Conservation (phyloP, 805 yeast genomes). For the Starmerella potacharoeniae region DNA sequence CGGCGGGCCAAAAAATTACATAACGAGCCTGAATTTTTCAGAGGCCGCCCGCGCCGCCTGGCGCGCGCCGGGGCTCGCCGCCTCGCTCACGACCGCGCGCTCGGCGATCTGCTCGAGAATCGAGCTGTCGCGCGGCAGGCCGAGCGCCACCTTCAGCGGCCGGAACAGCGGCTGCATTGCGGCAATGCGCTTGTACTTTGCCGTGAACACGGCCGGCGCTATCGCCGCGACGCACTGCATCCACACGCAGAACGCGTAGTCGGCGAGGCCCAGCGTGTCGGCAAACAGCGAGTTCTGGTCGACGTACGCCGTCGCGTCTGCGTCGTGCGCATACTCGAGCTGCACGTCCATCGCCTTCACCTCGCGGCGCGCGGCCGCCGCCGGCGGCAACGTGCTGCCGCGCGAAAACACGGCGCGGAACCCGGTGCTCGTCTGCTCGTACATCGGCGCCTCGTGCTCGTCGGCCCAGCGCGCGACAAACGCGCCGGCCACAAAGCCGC, state of each 20-base stretch:
- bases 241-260: conserved; percentile 3
- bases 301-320: background rate
- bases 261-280: conserved; percentile 4
- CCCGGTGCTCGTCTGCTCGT: conserved; percentile 9
- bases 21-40: too few relatives aligned
- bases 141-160: conserved; percentile 5
- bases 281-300: background rate
- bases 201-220: conserved; percentile 14
- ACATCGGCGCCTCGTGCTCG: background rate
- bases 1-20: too few relatives aligned
- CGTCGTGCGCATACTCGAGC: conserved; percentile 1
- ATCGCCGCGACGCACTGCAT: background rate
- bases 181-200: background rate
- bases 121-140: background rate
- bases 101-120: conserved; percentile 6
- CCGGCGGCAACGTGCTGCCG: background rate
- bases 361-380: conserved; percentile 5
- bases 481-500: conserved; percentile 8
- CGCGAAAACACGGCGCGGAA: conserved; percentile 8
- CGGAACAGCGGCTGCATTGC: conserved; percentile 2
- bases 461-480: background rate
- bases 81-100: background rate
- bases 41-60: too few relatives aligned
- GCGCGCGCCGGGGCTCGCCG: background rate
- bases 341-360: background rate